A percentile compares a stretch with the other conserved stretches of the same genome.
Evolutionary conservation across 176 grass and related monocot species (phyloP).

Genomic region (Tillandsia fasciculata): DNA sequence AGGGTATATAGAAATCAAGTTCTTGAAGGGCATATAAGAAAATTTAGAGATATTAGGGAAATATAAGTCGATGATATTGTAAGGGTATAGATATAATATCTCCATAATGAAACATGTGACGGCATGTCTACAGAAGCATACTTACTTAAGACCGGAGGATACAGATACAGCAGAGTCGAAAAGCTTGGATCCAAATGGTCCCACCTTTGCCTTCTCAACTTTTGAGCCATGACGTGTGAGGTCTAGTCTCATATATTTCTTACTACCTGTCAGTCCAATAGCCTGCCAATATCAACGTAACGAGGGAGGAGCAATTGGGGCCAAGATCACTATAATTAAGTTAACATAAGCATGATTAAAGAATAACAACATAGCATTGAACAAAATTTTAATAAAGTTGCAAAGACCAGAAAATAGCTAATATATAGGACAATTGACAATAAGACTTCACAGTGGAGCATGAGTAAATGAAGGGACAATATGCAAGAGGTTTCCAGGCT

Average conservation of each 20-base stretch:
- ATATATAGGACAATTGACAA: neutral
- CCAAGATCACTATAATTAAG: slow-evolving; percentile 20
- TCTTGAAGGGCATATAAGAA: no score
- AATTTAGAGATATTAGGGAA: no score
- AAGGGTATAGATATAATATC: neutral
- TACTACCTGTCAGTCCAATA: slow-evolving; percentile 92
- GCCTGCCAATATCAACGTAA: slow-evolving; percentile 72
- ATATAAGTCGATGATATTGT: no score
- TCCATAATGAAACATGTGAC: neutral
- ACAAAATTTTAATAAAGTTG: slow-evolving; percentile 5
- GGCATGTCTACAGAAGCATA: slow-evolving; percentile 5
- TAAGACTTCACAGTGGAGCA: neutral
- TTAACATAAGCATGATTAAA: neutral
- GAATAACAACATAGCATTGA: slow-evolving; percentile 23
- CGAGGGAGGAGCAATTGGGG: slow-evolving; percentile 24
- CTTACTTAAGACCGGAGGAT: slow-evolving; percentile 72
- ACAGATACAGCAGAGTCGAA: slow-evolving; percentile 88
- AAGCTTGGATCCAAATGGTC: slow-evolving; percentile 77
- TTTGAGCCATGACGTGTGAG: slow-evolving; percentile 53
- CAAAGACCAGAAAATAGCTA: neutral
- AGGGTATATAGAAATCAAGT: no score
- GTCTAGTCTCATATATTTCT: slow-evolving; percentile 69
- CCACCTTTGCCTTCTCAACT: slow-evolving; percentile 79
- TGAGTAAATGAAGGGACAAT: neutral
- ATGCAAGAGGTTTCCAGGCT: neutral